A percentile compares a stretch with the other conserved stretches of the same genome.
Evolutionary conservation across 2,329 filamentous ascomycete genomes (phyloP).

Genomic region (Sporothrix pallida): DNA sequence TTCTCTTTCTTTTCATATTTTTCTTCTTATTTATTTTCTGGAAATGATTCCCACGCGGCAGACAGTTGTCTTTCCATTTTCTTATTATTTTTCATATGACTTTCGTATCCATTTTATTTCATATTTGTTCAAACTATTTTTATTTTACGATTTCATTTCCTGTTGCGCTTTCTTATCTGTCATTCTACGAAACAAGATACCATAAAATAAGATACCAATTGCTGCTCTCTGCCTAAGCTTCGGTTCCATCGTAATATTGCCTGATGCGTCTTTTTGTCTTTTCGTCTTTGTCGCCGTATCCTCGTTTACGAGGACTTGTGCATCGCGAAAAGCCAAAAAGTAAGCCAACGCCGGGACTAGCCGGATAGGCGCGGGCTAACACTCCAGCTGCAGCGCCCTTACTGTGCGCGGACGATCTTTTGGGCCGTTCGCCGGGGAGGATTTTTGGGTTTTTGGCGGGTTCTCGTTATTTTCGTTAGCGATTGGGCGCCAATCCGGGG

Average conservation of each 20-base stretch:
- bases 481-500: not conserved
- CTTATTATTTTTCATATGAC: not conserved
- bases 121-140: not conserved
- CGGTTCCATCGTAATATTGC: not conserved
- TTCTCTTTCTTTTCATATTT: not conserved
- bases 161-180: not conserved
- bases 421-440: not conserved
- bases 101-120: not conserved
- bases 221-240: not conserved
- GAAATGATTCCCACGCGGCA: conserved; percentile 9
- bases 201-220: not conserved
- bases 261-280: not conserved
- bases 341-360: conserved; percentile 20
- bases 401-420: conserved; percentile 17
- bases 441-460: not conserved
- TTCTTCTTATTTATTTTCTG: not conserved
- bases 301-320: not conserved
- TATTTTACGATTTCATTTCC: not conserved
- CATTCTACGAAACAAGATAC: not conserved
- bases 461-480: too few species aligned
- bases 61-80: not conserved
- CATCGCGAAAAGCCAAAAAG: not conserved
- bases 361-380: conserved; percentile 27
- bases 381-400: not conserved
- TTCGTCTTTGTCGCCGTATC: not conserved